phyloP scores from a whole-genome alignment of 441 rosid species.

The Populus tomentosa region DNA sequence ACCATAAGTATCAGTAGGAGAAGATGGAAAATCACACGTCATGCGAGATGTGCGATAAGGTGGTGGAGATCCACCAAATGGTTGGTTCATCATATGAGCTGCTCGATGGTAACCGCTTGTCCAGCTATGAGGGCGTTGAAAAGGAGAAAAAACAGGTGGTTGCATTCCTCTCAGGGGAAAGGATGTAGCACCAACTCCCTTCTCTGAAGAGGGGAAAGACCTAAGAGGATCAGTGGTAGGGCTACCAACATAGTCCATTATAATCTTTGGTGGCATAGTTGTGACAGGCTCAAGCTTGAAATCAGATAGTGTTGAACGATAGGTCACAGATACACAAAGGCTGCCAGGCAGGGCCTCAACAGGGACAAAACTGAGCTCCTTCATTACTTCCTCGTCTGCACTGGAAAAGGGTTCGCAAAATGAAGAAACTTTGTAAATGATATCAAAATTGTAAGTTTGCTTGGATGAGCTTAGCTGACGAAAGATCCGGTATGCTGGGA shows the following conservation, averaged over 20 bases:
- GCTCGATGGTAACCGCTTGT: slow-evolving; percentile 74
- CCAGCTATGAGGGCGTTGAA: slow-evolving; percentile 88
- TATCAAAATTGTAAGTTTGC: slow-evolving; percentile 53
- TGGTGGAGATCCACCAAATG: slow-evolving; percentile 52
- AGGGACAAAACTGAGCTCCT: slow-evolving; percentile 57
- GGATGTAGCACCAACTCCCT: slow-evolving; percentile 49
- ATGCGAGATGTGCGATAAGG: slow-evolving; percentile 36
- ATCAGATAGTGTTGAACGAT: slow-evolving; percentile 56
- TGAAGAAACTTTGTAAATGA: slow-evolving; percentile 80
- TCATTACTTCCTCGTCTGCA: slow-evolving; percentile 53
- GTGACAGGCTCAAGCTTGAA: slow-evolving; percentile 60
- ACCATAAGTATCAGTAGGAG: slow-evolving; percentile 46
- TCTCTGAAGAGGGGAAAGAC: slow-evolving; percentile 71
- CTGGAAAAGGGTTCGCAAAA: slow-evolving; percentile 64
- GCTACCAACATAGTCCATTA: slow-evolving; percentile 80
- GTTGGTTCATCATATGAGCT: slow-evolving; percentile 42
- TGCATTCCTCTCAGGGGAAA: slow-evolving; percentile 49
- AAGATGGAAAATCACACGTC: slow-evolving; percentile 41
- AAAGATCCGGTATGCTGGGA: no score
- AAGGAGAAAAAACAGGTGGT: slow-evolving; percentile 44
- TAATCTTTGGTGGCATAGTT: slow-evolving; percentile 69
- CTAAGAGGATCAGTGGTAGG: slow-evolving; percentile 79
- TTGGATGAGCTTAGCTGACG: no score
- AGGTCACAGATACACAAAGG: slow-evolving; percentile 59
- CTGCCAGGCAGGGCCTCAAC: slow-evolving; percentile 78